Evolutionary conservation across 768 basidiomycete genomes (phyloP), one percentile per base, ranked within the genome.

Genomic region (Mrakia gelida): DNA sequence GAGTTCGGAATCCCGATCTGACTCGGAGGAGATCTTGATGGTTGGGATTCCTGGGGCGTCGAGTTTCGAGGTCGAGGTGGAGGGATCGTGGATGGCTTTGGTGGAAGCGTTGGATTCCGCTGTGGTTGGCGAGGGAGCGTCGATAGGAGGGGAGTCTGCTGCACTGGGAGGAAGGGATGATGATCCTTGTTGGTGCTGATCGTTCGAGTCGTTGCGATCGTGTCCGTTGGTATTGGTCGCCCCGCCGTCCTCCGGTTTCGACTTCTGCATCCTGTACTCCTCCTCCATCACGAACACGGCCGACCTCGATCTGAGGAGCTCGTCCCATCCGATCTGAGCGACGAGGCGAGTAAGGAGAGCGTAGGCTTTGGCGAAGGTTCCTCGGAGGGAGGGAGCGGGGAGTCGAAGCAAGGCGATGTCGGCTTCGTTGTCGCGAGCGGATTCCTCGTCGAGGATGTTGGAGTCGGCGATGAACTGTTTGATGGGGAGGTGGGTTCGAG

Each of bases 231-330:
- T n/a, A n/a, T n/a, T n/a, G n/a, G n/a, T n/a, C 9, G 26, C 32
- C 8, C 75, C 80, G 45, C 86, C 83, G 56, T 28, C 72, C 72
- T 92, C 77, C 3, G 77, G 77, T 63, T 78, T 89, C 2, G 92
- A 91, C 83, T 98, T 98, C 86, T 98, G 96, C 90, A 93, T 92
- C 54, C 97, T 89, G 83, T 99, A 99, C 84, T 99, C 97, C 83
- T 99, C 96, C 84, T 98, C 97, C 97, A 99, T 99, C 59, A 99
- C 97, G 84, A 99, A 98, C 21, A 99, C 97, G 54, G 87, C 86
- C 84, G 93, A 94, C 88, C 97, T 91, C 21, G 93, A 92, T 86
- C 95, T 95, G 76, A 99, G 88, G 3, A 98, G 89, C 86, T 98
- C 97, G 85, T 99, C 97, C 97, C 97, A 99, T 0, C 97, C 97